Conservation (phyloP, 2,329 filamentous ascomycete genomes). For the Exophiala spinifera region DNA sequence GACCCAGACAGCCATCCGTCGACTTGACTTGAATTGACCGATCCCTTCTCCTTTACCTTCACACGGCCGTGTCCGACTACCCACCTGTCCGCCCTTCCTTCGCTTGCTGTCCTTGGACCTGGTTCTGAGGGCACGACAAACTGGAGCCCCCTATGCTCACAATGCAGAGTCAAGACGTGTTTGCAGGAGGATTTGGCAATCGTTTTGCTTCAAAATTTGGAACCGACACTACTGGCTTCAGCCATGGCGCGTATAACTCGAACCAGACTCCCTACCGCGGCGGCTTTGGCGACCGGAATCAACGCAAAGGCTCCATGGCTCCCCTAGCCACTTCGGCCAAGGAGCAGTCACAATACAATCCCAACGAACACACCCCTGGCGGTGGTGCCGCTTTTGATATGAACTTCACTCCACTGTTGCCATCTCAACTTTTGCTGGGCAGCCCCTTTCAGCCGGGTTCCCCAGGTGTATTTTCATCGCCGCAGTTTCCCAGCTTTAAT, state of each 20-base stretch:
- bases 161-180: slow-evolving; percentile 79
- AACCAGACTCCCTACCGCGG: slow-evolving; percentile 69
- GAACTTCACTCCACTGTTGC: slow-evolving; percentile 95
- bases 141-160: slow-evolving; percentile 44
- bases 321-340: slow-evolving; percentile 83
- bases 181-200: slow-evolving; percentile 21
- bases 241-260: slow-evolving; percentile 85
- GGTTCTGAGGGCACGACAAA: slow-evolving; percentile 17
- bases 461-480: slow-evolving; percentile 81
- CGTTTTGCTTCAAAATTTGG: slow-evolving; percentile 56
- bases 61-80: too few species aligned
- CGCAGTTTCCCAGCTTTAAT: slow-evolving; percentile 83
- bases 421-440: slow-evolving; percentile 88
- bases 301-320: slow-evolving; percentile 78
- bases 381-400: slow-evolving; percentile 76
- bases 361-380: slow-evolving; percentile 74
- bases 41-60: neutral
- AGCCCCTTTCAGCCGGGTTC: slow-evolving; percentile 96
- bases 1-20: neutral
- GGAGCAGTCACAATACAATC: slow-evolving; percentile 52
- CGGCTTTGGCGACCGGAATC: slow-evolving; percentile 82
- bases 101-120: slow-evolving; percentile 20
- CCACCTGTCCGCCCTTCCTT: neutral
- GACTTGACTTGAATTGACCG: neutral
- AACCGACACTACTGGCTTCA: slow-evolving; percentile 78